phyloP scores from a whole-genome alignment of 2,329 filamentous ascomycete species.

The Aspergillus proliferans region DNA sequence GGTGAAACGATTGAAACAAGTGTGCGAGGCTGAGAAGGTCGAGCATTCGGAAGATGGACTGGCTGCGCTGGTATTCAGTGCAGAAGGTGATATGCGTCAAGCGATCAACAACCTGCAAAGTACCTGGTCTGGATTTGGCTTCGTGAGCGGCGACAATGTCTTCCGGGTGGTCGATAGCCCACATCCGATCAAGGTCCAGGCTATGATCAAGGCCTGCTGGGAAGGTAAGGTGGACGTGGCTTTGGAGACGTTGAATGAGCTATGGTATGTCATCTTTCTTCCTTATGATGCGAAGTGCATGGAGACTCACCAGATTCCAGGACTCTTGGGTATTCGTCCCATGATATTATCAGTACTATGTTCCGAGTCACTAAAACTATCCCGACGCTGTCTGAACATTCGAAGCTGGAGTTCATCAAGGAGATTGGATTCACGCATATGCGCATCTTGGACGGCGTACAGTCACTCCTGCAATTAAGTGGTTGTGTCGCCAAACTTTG shows the following conservation, averaged over 20 bases:
- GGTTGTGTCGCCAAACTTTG: constrained; percentile 86
- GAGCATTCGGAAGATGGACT: constrained; percentile 88
- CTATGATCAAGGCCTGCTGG: constrained; percentile 95
- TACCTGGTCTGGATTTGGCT: constrained; percentile 86
- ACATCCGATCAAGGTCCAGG: constrained; percentile 96
- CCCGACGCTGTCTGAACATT: constrained; percentile 82
- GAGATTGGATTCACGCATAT: constrained; percentile 99
- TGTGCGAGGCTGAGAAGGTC: constrained; percentile 87
- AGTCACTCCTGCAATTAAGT: constrained; percentile 87
- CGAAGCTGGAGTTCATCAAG: constrained; percentile 95
- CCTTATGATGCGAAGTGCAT: not conserved
- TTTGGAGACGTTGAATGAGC: constrained; percentile 75
- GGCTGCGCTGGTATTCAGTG: constrained; percentile 92
- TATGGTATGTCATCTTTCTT: constrained; percentile 57
- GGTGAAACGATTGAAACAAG: constrained; percentile 82
- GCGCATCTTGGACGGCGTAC: constrained; percentile 96
- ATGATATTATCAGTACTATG: constrained; percentile 99
- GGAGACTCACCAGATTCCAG: constrained; percentile 23
- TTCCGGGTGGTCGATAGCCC: constrained; percentile 96
- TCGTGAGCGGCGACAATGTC: constrained; percentile 96
- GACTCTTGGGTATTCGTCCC: constrained; percentile 90
- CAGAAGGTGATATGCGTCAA: constrained; percentile 97
- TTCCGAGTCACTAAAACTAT: constrained; percentile 97
- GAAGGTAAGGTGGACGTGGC: constrained; percentile 86
- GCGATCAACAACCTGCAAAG: constrained; percentile 98